These are phyloP conservation scores for Zymoseptoria tritici DNA, from an alignment of 2,329 filamentous ascomycete genomes.

Conservation along the genomic window DNA sequence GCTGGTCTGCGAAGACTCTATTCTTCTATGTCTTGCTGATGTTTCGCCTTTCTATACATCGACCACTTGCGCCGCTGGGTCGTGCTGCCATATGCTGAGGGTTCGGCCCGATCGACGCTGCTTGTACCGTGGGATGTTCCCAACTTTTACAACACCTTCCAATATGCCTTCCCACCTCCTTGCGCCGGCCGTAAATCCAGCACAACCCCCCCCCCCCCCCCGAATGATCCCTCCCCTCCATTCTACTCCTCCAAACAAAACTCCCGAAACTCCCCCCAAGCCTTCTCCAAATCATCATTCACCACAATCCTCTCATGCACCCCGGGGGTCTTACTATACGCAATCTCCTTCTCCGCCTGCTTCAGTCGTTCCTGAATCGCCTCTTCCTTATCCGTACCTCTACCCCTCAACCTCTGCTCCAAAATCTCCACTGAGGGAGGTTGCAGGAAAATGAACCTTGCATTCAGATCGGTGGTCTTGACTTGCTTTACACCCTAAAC, in stretches of 20 bases:
- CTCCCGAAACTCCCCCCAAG: slow-evolving; percentile 43
- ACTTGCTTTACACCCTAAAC: slow-evolving; percentile 91
- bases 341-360: slow-evolving; percentile 68
- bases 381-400: slow-evolving; percentile 72
- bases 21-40: not conserved
- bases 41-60: not conserved
- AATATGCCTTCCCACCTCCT: no score
- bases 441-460: slow-evolving; percentile 76
- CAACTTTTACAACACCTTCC: not conserved
- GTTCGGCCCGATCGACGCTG: not conserved
- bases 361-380: slow-evolving; percentile 60
- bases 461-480: slow-evolving; percentile 64
- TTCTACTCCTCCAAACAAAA: slow-evolving; percentile 24
- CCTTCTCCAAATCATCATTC: slow-evolving; percentile 56
- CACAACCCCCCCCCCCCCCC: no score
- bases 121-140: not conserved
- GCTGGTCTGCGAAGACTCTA: not conserved
- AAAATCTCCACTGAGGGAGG: slow-evolving; percentile 69
- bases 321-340: slow-evolving; percentile 60
- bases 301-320: slow-evolving; percentile 59
- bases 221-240: not conserved
- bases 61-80: not conserved
- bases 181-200: no score
- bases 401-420: slow-evolving; percentile 64
- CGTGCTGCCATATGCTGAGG: not conserved